Conservation (phyloP, 1,284 basidiomycete genomes). For the Pholiota adiposa region DNA sequence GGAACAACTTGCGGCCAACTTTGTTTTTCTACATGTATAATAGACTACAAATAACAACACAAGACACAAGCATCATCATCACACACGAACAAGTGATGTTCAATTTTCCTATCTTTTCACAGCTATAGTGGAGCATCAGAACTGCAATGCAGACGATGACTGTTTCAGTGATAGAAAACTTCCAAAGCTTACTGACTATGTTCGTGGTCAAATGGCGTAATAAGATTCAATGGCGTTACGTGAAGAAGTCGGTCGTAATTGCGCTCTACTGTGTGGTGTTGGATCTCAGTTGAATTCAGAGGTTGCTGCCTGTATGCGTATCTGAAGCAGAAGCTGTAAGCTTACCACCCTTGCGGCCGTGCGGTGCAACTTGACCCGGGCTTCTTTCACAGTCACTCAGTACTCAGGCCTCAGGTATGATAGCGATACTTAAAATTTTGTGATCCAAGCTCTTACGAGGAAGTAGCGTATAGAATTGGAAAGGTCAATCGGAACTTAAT, state of each 20-base stretch:
- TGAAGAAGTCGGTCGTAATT: too few species aligned
- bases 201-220: neutral
- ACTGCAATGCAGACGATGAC: neutral
- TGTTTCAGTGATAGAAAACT: neutral
- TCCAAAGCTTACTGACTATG: neutral
- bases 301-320: too few species aligned
- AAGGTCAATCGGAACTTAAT: neutral
- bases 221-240: neutral
- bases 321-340: too few species aligned
- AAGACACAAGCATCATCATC: neutral
- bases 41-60: neutral
- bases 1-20: conserved; percentile 1
- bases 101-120: neutral
- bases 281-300: too few species aligned
- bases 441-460: too few species aligned
- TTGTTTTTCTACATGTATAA: neutral
- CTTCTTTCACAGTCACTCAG: too few species aligned
- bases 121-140: neutral
- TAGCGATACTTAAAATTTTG: too few species aligned
- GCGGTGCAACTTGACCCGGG: too few species aligned
- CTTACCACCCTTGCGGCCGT: too few species aligned
- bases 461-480: too few species aligned
- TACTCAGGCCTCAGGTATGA: too few species aligned
- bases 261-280: too few species aligned
- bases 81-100: neutral